These are phyloP conservation scores for Tilletia walkeri DNA, from an alignment of 1,284 basidiomycete species.

Conservation along the genomic window DNA sequence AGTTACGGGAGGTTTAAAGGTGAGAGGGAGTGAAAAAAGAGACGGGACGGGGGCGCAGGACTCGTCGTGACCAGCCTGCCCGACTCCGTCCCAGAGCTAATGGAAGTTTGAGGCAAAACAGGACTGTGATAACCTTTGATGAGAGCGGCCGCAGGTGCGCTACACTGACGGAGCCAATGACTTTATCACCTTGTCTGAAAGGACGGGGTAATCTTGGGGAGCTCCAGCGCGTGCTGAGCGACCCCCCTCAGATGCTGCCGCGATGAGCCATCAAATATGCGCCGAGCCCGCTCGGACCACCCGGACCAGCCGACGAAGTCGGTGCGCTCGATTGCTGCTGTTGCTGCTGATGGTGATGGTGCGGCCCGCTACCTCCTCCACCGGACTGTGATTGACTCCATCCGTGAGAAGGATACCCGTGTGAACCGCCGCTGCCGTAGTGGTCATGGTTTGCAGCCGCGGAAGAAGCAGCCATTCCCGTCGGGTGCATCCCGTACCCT, in stretches of 20 bases:
- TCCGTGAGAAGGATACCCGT: neutral
- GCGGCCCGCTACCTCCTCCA: neutral
- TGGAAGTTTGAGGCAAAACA: slow-evolving; percentile 53
- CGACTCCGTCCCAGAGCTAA: no score
- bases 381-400: neutral
- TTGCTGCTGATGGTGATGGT: slow-evolving; percentile 2
- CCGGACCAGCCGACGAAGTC: slow-evolving; percentile 16
- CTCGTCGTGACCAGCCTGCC: no score
- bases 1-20: no score
- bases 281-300: slow-evolving; percentile 25
- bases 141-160: slow-evolving; percentile 63
- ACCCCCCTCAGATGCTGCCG: slow-evolving; percentile 28
- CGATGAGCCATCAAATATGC: slow-evolving; percentile 43
- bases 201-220: slow-evolving; percentile 67
- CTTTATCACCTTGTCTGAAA: slow-evolving; percentile 63
- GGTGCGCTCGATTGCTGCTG: slow-evolving; percentile 21
- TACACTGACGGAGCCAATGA: slow-evolving; percentile 64
- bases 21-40: no score
- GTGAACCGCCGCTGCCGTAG: neutral
- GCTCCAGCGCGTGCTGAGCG: slow-evolving; percentile 39
- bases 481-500: slow-evolving; percentile 6
- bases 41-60: no score
- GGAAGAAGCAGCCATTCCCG: neutral
- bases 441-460: neutral
- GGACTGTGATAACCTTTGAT: slow-evolving; percentile 66